phyloP scores from a whole-genome alignment of 306 rosid genomes.

The Castanea sativa region DNA sequence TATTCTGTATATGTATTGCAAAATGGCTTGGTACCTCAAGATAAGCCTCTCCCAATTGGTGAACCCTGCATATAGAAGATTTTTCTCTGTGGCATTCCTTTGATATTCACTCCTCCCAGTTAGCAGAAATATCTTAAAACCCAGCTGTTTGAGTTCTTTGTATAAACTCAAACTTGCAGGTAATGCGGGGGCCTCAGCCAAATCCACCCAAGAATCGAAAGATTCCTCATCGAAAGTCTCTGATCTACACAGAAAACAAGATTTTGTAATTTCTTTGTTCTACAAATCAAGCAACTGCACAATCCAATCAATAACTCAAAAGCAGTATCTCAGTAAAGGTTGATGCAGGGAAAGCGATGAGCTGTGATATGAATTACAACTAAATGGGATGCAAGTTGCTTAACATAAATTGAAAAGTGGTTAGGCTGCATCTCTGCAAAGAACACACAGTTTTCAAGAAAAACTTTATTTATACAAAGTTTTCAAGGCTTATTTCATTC shows the following conservation, averaged over 20 bases:
- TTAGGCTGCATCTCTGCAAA: too few species aligned
- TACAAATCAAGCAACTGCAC: neutral
- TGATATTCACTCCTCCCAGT: constrained; percentile 78
- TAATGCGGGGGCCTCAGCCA: constrained; percentile 70
- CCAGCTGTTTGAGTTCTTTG: constrained; percentile 44
- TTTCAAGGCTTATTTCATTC: too few species aligned
- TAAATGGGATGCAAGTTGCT: too few species aligned
- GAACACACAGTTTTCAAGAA: too few species aligned
- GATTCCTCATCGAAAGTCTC: constrained; percentile 44
- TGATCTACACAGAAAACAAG: constrained; percentile 41
- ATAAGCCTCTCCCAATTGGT: constrained; percentile 67
- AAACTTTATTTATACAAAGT: too few species aligned
- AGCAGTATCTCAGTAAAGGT: neutral
- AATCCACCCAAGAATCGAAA: constrained; percentile 66
- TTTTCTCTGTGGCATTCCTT: constrained; percentile 51
- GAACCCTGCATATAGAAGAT: constrained; percentile 62
- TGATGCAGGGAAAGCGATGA: too few species aligned
- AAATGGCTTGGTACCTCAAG: constrained; percentile 50
- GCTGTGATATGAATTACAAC: too few species aligned
- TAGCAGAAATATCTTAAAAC: constrained; percentile 61
- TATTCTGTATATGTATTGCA: neutral
- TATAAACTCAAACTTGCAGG: constrained; percentile 59
- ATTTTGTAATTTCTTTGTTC: neutral
- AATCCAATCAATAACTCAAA: neutral
- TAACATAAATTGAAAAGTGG: too few species aligned